A percentile compares a stretch with the other conserved stretches of the same genome.
Conservation (phyloP, 139 green algal species). For the Micractinium sp. region DNA sequence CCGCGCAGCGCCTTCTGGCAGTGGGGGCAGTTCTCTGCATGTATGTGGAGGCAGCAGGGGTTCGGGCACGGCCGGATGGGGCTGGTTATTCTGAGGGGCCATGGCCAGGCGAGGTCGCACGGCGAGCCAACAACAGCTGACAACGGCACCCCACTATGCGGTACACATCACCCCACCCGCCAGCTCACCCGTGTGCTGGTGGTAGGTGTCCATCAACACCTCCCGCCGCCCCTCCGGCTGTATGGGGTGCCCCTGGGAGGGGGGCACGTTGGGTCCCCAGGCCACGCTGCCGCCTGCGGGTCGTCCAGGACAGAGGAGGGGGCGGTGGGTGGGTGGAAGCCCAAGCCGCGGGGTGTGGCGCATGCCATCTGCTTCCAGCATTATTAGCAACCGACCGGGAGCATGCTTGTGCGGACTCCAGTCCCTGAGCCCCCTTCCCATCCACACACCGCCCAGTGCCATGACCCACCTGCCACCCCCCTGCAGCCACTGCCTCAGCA, state of each 20-base stretch:
- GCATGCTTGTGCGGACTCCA: no score
- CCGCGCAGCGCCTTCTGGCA: slow-evolving; percentile 12
- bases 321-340: no score
- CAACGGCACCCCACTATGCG: neutral
- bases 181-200: slow-evolving; percentile 15
- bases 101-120: no score
- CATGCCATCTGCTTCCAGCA: no score
- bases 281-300: slow-evolving; percentile 13
- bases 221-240: slow-evolving; percentile 17
- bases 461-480: neutral
- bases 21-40: slow-evolving; percentile 28
- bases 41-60: neutral
- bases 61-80: neutral
- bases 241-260: neutral
- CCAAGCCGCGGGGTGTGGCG: no score
- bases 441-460: neutral
- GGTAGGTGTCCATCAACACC: slow-evolving; percentile 12
- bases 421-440: no score
- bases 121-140: neutral
- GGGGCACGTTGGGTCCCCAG: slow-evolving; percentile 5
- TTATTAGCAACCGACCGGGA: no score
- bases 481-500: slow-evolving; percentile 15
- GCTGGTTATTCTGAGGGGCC: neutral
- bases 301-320: neutral
- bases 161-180: neutral